These are phyloP conservation scores for Cenococcum geophilum DNA, from an alignment of 495 filamentous ascomycete genomes.

Conservation along the genomic window DNA sequence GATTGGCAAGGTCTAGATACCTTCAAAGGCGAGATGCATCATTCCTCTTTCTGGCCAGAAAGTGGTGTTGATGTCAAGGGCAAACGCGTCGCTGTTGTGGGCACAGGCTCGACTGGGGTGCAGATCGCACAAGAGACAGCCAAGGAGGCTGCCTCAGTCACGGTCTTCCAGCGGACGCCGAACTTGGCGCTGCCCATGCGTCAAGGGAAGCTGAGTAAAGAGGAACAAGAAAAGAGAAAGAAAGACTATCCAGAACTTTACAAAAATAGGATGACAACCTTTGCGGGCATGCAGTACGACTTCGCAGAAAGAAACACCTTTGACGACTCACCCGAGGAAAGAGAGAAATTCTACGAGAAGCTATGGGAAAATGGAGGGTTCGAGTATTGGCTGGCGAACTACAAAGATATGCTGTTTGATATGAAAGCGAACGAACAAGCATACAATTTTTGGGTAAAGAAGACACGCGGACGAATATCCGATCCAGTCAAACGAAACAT, in stretches of 20 bases:
- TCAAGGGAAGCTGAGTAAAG: constrained; percentile 17
- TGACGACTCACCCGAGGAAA: constrained; percentile 46
- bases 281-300: constrained; percentile 46
- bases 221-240: constrained; percentile 28
- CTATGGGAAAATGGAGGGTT: constrained; percentile 49
- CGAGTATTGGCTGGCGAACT: constrained; percentile 46
- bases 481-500: constrained; percentile 45
- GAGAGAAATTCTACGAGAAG: constrained; percentile 44
- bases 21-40: constrained; percentile 50
- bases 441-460: constrained; percentile 43
- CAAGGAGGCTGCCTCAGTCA: constrained; percentile 38
- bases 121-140: constrained; percentile 49
- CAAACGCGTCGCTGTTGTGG: constrained; percentile 52
- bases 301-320: constrained; percentile 41
- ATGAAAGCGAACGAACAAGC: constrained; percentile 44
- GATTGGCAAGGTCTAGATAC: constrained; percentile 48
- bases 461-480: constrained; percentile 43
- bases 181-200: constrained; percentile 37
- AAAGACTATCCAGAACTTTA: constrained; percentile 44
- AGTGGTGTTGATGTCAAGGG: constrained; percentile 43
- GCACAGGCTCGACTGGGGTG: constrained; percentile 55
- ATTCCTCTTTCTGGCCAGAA: constrained; percentile 56
- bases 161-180: constrained; percentile 50
- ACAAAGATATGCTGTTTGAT: constrained; percentile 47
- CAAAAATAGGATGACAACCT: constrained; percentile 42